These are phyloP conservation scores for Amphirosellinia nigrospora DNA, from an alignment of 495 filamentous ascomycete genomes.

Conservation along the genomic window DNA sequence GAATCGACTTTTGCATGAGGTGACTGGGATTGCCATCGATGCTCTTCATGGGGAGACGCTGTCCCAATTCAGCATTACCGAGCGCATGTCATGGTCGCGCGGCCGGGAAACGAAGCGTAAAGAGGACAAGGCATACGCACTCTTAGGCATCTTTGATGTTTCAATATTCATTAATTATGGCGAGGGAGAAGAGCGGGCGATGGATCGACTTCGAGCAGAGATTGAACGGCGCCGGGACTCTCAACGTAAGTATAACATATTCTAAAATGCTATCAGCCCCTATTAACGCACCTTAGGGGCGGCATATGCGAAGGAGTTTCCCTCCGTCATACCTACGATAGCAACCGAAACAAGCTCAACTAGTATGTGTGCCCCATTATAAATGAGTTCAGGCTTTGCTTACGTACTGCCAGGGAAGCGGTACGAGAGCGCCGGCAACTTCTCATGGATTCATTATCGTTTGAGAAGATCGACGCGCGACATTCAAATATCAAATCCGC, in stretches of 20 bases:
- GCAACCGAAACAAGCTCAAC: no score
- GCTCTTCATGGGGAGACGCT: neutral
- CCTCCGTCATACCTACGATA: no score
- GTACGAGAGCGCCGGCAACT: no score
- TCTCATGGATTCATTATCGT: no score
- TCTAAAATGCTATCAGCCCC: neutral
- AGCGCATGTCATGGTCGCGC: neutral
- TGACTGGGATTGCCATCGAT: neutral
- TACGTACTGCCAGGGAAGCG: no score
- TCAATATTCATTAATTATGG: neutral
- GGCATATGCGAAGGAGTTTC: no score
- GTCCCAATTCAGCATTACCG: neutral
- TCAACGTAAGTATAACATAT: neutral
- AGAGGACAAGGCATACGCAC: neutral
- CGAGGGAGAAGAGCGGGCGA: neutral
- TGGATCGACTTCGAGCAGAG: neutral
- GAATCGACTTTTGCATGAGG: neutral
- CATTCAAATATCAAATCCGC: constrained; percentile 45
- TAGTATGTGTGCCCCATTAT: no score
- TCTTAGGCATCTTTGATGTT: neutral
- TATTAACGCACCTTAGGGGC: neutral
- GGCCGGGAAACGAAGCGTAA: neutral
- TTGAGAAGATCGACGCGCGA: constrained; percentile 45
- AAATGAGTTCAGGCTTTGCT: no score
- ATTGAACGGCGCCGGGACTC: neutral